Evolutionary conservation across 2,329 filamentous ascomycete species (phyloP).

Genomic region (Periconia digitata): DNA sequence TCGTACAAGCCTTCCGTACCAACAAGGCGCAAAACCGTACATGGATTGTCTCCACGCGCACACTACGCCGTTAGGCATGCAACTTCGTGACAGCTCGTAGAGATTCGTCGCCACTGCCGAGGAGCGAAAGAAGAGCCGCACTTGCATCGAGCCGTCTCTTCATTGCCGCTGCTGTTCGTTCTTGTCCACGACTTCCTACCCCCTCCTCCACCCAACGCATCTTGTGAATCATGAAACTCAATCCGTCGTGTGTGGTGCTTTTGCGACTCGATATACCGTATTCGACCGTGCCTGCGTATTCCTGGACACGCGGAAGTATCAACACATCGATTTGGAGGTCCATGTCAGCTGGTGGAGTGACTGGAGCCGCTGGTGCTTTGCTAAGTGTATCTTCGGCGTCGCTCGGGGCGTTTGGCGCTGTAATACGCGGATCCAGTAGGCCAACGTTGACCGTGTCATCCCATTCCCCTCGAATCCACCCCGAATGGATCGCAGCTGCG

Average conservation of each 20-base stretch:
- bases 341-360: slow-evolving; percentile 65
- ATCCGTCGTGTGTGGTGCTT: slow-evolving; percentile 81
- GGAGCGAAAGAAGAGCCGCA: slow-evolving; percentile 34
- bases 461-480: slow-evolving; percentile 91
- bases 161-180: slow-evolving; percentile 39
- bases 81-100: slow-evolving; percentile 25
- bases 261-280: slow-evolving; percentile 81
- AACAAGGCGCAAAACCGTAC: slow-evolving; percentile 2
- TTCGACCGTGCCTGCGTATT: slow-evolving; percentile 73
- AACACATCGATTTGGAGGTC: slow-evolving; percentile 87
- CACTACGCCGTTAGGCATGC: slow-evolving; percentile 24
- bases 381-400: slow-evolving; percentile 47
- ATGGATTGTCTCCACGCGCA: slow-evolving; percentile 1
- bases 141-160: slow-evolving; percentile 41
- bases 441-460: slow-evolving; percentile 71
- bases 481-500: slow-evolving; percentile 88
- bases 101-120: slow-evolving; percentile 28
- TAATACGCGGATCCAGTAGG: slow-evolving; percentile 62
- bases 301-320: slow-evolving; percentile 75
- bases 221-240: slow-evolving; percentile 82
- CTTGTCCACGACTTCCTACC: slow-evolving; percentile 43
- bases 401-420: slow-evolving; percentile 45
- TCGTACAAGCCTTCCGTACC: slow-evolving; percentile 15
- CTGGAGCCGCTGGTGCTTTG: slow-evolving; percentile 54
- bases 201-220: slow-evolving; percentile 86